These are phyloP conservation scores for Digitaria exilis DNA, from an alignment of 202 grass and related monocot genomes.

Conservation along the genomic window DNA sequence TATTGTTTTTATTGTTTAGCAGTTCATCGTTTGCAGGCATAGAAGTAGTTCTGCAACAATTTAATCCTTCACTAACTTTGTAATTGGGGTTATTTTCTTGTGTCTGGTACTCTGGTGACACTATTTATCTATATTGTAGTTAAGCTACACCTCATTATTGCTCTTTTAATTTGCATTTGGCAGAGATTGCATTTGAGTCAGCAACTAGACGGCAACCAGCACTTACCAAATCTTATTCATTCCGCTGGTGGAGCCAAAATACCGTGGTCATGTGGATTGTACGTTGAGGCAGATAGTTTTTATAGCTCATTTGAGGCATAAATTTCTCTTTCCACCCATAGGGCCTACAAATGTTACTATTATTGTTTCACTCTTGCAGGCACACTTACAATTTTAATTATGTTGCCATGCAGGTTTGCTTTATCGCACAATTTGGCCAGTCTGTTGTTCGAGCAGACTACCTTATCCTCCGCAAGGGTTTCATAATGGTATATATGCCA, in stretches of 20 bases:
- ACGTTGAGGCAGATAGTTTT: slow-evolving; percentile 41
- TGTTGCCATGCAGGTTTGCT: slow-evolving; percentile 73
- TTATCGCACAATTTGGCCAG: slow-evolving; percentile 86
- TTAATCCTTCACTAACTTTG: too few species aligned
- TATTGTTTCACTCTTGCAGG: not conserved
- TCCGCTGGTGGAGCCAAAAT: slow-evolving; percentile 76
- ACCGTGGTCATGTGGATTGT: slow-evolving; percentile 80
- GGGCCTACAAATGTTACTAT: not conserved
- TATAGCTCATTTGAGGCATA: slow-evolving; percentile 26
- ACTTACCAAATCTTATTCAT: slow-evolving; percentile 72
- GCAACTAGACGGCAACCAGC: slow-evolving; percentile 90
- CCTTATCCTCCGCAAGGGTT: slow-evolving; percentile 91
- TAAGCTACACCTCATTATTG: slow-evolving; percentile 28
- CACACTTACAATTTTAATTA: slow-evolving; percentile 18
- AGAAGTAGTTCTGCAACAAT: not conserved
- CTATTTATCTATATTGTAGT: not conserved
- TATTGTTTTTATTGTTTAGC: not conserved
- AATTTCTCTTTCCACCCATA: slow-evolving; percentile 1
- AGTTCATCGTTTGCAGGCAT: slow-evolving; percentile 19
- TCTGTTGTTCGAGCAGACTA: slow-evolving; percentile 97
- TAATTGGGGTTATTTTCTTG: not conserved
- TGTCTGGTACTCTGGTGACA: slow-evolving; percentile 17
- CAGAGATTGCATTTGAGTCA: slow-evolving; percentile 82
- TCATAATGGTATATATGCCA: slow-evolving; percentile 69
- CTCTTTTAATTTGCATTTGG: slow-evolving; percentile 42